These are phyloP conservation scores for Omphalotus guepiniiformis DNA, from an alignment of 768 basidiomycete genomes.

Conservation along the genomic window DNA sequence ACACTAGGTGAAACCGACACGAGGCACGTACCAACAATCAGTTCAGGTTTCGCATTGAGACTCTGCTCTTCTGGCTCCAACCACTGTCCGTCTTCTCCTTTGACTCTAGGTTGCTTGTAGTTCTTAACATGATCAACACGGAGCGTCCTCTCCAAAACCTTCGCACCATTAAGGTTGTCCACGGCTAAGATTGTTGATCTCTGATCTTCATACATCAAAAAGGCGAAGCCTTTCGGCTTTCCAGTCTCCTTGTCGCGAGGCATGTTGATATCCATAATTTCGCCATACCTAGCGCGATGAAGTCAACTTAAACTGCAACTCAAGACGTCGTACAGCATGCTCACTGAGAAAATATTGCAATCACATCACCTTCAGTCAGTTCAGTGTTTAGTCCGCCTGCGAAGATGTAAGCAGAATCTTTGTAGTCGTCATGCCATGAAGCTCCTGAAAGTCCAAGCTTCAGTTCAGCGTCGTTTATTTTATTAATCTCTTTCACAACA, in stretches of 20 bases:
- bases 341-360: constrained; percentile 96
- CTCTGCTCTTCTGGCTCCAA: constrained; percentile 81
- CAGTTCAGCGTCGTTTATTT: constrained; percentile 89
- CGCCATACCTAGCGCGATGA: constrained; percentile 73
- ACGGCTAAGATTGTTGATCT: constrained; percentile 93
- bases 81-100: constrained; percentile 82
- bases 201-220: constrained; percentile 99
- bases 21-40: constrained; percentile 52
- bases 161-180: constrained; percentile 96
- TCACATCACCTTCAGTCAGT: constrained; percentile 95
- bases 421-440: constrained; percentile 98
- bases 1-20: constrained; percentile 5
- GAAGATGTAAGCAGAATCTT: constrained; percentile 95
- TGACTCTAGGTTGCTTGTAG: constrained; percentile 82
- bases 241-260: constrained; percentile 93
- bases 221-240: constrained; percentile 88
- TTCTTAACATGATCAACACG: constrained; percentile 91
- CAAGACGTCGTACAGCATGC: constrained; percentile 23
- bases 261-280: constrained; percentile 91
- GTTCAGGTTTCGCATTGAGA: constrained; percentile 79
- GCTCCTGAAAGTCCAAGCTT: constrained; percentile 65
- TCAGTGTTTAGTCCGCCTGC: constrained; percentile 85
- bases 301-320: constrained; percentile 5
- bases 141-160: constrained; percentile 78
- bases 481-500: constrained; percentile 89